Evolutionary conservation across 306 rosid genomes (phyloP).

Genomic region (Vicia sativa): DNA sequence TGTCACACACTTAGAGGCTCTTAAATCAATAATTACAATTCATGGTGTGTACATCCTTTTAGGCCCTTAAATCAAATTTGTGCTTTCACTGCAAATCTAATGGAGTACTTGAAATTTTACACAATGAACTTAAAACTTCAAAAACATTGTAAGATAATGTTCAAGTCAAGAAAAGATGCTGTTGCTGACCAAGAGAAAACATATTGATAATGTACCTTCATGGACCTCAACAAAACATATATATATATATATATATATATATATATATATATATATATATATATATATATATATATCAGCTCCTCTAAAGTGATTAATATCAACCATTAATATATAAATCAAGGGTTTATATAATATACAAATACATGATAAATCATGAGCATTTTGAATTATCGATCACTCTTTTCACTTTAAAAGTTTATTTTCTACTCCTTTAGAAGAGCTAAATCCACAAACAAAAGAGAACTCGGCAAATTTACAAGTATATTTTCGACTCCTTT

Average conservation of each 20-base stretch:
- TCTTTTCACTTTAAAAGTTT: background rate
- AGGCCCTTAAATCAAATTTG: background rate
- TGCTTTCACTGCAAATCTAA: slow-evolving; percentile 4
- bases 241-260: too few species aligned
- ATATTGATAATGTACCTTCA: slow-evolving; percentile 1
- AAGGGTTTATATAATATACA: background rate
- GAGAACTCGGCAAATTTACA: too few species aligned
- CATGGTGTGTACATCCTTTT: background rate
- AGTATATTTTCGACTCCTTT: too few species aligned
- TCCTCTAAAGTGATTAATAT: background rate
- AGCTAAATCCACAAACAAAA: background rate
- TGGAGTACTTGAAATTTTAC: slow-evolving; percentile 16
- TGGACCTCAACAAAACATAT: slow-evolving; percentile 11
- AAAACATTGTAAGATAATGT: slow-evolving; percentile 20
- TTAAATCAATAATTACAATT: background rate
- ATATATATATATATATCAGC: too few species aligned
- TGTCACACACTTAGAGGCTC: background rate
- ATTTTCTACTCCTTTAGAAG: background rate
- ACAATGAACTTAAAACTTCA: slow-evolving; percentile 1
- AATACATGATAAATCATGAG: background rate
- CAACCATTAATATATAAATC: background rate
- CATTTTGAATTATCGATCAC: background rate
- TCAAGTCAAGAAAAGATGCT: background rate
- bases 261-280: too few species aligned
- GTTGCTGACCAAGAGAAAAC: background rate